Evolutionary conservation across 257 asterid genomes (phyloP), one percentile per base, ranked within the genome.

Genomic region (Salvia hispanica): DNA sequence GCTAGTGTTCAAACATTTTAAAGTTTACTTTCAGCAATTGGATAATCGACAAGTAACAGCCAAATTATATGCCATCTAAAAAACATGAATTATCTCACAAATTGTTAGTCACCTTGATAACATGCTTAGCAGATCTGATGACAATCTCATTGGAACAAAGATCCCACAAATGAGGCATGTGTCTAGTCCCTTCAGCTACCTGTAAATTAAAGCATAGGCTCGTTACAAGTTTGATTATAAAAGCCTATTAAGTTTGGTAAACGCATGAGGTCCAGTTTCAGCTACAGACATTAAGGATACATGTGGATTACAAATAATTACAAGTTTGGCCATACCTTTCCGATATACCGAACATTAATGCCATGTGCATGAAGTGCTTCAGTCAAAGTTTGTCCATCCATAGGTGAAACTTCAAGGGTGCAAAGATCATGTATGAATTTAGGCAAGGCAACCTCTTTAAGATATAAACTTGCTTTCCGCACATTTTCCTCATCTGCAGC

Each of bases 361-460:
- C 98, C 98, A 80, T 89, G 92, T 31, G 96, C 92, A 84, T 87
- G 98, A 69, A 92, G 92, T 48, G 96, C 95, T 79, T 92, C 98
- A 45, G 96, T 92, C 62, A 92, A 79, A 57, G 98, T 89, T 51
- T 87, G 96, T 18, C 98, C 98, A 79, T 92, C 96, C 96, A 89
- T 89, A 58, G 98, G 98, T 65, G 98, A 92, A 80, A 92, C 96
- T 78, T 92, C 98, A 67, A 92, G 98, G 63, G 89, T 76, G 75
- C 89, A 77, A 56, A 92, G 90, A 78, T 92, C 96, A 69, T 83
- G 80, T 48, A 87, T 71, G 79, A 92, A 89, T 79, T 89, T 92
- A 10, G 95, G 95, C 54, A 89, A 84, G 54, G 84, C 84, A 53
- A 85, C 81, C 58, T 88, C 91, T 73, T 79, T 83, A 44, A 92